Evolutionary conservation across 176 grass and related monocot species (phyloP), one percentile per base, ranked within the genome.

Genomic region (Olyra latifolia): DNA sequence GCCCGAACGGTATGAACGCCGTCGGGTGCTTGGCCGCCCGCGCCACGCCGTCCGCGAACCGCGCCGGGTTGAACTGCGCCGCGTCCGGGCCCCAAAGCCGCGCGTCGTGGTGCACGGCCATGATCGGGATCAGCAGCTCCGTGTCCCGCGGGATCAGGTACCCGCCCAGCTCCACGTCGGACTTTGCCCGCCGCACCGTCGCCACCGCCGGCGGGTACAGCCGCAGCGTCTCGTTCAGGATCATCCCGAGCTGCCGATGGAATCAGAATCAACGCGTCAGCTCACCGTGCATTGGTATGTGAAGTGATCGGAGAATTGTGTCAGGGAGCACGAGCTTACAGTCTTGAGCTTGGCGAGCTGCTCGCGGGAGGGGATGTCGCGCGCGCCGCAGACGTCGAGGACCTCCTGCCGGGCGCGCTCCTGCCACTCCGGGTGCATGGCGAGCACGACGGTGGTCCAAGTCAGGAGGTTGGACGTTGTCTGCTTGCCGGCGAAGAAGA

Each of bases 371-470:
- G 93, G 92, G 60, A 93, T 57, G 74, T 65, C 90, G 40, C 25
- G 82, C 14, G 72, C 41, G 9, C 90, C 96, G 78, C 96, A 99
- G 57, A 95, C 90, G 56, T 91, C 72, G 57, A 99, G 88, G 43
- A 99, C 96, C 86, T 99, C 96, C 75, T 80, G 77, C 40, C 96
- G 74, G 65, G 92, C 90, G 66, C 84, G 92, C 47, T 99, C 88
- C 75, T 99, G 96, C 96, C 96, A 99, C 65, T 93, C 93, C 5
- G 96, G 96, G 68, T 99, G 92, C 96, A 99, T 93, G 72, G 92
- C 90, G 38, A 99, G 92, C 60, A 99, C 46, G 32, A 99, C 96
- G 3, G 92, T 93, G 58, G 84, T 83, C 96, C 96, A 99, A 10
- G 96, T 99, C 86, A 99, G 83, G 10, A 99, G 92, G 76, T 99